Conservation (phyloP, 768 basidiomycete genomes). For the Mycena epipterygia region DNA sequence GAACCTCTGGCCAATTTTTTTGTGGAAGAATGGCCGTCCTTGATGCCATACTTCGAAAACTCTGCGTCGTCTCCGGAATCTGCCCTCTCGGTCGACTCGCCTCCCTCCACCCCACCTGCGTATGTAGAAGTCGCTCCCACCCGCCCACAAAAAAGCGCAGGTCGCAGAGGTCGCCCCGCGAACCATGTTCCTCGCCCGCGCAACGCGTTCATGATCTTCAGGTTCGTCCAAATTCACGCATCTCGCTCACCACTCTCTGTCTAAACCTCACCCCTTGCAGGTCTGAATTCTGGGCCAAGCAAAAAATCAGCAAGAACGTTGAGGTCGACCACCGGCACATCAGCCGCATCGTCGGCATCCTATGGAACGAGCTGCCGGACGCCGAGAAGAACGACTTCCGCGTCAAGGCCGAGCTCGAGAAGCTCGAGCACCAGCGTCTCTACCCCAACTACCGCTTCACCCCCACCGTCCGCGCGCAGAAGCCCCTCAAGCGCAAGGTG, state of each 20-base stretch:
- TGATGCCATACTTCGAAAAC: neutral
- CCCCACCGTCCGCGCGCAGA: constrained; percentile 58
- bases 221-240: constrained; percentile 60
- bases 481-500: constrained; percentile 63
- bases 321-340: constrained; percentile 72
- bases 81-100: constrained; percentile 1
- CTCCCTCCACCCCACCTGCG: neutral
- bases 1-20: neutral
- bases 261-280: constrained; percentile 40
- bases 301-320: constrained; percentile 60
- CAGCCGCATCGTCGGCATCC: constrained; percentile 66
- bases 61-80: constrained; percentile 13
- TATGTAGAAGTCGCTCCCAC: neutral
- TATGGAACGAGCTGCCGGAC: constrained; percentile 68
- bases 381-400: constrained; percentile 66
- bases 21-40: neutral
- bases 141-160: constrained; percentile 35
- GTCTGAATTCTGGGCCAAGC: constrained; percentile 68
- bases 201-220: constrained; percentile 87
- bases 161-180: constrained; percentile 39
- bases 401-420: constrained; percentile 64
- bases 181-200: constrained; percentile 81
- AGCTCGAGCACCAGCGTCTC: constrained; percentile 59
- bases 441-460: constrained; percentile 71
- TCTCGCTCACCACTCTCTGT: constrained; percentile 52